Percentiles rank a stretch among this genome's conserved stretches.
Evolutionary conservation across 2,329 filamentous ascomycete genomes (phyloP).

Genomic region (Tolypocladium tropicale): DNA sequence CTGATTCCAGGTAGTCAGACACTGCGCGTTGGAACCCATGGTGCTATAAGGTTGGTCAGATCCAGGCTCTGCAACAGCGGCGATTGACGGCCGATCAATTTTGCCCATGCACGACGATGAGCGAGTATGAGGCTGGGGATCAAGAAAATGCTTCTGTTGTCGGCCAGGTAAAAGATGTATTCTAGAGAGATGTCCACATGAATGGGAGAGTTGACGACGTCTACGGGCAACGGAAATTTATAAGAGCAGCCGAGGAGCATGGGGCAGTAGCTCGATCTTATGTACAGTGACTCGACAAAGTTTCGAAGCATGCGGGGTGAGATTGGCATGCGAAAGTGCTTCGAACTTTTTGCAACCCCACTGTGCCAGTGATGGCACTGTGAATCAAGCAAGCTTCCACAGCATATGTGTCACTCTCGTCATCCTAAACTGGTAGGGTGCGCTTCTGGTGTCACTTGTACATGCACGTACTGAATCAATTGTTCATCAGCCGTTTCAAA

Average conservation of each 20-base stretch:
- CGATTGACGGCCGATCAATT: too few species aligned
- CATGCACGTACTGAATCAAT: background rate
- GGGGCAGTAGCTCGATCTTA: background rate
- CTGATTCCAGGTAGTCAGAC: conserved; percentile 7
- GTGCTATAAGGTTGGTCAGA: background rate
- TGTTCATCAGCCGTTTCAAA: background rate
- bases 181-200: too few species aligned
- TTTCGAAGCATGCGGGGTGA: too few species aligned
- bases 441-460: background rate
- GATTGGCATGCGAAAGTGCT: too few species aligned
- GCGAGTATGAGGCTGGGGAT: background rate
- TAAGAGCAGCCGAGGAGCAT: background rate
- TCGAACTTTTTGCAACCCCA: too few species aligned
- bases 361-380: background rate
- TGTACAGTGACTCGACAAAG: too few species aligned
- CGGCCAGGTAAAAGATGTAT: background rate
- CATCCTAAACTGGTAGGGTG: background rate
- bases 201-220: background rate
- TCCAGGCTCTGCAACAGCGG: background rate
- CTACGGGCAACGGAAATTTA: too few species aligned
- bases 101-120: background rate
- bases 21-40: background rate
- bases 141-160: background rate
- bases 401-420: background rate
- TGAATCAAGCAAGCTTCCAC: background rate